A percentile compares a stretch with the other conserved stretches of the same genome.
phyloP scores from a whole-genome alignment of 805 yeast species.

The Yarrowia keelungensis region DNA sequence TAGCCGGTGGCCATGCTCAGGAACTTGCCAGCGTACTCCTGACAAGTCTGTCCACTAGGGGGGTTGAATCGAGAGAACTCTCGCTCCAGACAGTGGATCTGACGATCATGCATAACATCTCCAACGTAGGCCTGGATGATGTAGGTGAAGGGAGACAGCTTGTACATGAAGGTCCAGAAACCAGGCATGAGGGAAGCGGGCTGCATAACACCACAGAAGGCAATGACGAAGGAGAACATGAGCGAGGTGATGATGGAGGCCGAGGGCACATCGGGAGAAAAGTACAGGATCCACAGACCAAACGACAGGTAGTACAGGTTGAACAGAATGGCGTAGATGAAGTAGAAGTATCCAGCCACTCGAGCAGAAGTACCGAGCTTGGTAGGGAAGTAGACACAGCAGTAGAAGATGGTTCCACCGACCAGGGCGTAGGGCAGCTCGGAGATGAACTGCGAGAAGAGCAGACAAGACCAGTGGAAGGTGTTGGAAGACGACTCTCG shows the following conservation, averaged over 20 bases:
- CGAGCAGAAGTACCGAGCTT: constrained; percentile 55
- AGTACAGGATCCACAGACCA: constrained; percentile 62
- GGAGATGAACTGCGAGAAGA: constrained; percentile 59
- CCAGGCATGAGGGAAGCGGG: constrained; percentile 67
- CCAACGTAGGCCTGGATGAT: constrained; percentile 64
- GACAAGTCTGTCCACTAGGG: constrained; percentile 70
- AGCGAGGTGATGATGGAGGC: constrained; percentile 67
- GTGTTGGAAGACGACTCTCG: constrained; percentile 76
- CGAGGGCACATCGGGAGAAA: constrained; percentile 69
- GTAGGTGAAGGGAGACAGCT: constrained; percentile 73
- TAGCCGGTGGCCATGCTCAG: constrained; percentile 61
- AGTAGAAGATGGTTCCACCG: constrained; percentile 60
- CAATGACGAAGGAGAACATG: constrained; percentile 62
- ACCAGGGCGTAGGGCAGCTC: constrained; percentile 68
- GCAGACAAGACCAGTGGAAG: constrained; percentile 70
- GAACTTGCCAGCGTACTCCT: constrained; percentile 58
- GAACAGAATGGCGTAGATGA: constrained; percentile 59
- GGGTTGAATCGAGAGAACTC: constrained; percentile 63
- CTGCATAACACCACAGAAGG: constrained; percentile 76
- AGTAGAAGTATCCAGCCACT: constrained; percentile 59
- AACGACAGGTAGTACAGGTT: constrained; percentile 60
- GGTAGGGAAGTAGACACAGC: constrained; percentile 61
- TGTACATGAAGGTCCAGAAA: constrained; percentile 86
- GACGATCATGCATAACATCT: constrained; percentile 57
- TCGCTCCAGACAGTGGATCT: constrained; percentile 56